phyloP scores from a whole-genome alignment of 192 early-diverging fungal species.

The Dissophora ornata region DNA sequence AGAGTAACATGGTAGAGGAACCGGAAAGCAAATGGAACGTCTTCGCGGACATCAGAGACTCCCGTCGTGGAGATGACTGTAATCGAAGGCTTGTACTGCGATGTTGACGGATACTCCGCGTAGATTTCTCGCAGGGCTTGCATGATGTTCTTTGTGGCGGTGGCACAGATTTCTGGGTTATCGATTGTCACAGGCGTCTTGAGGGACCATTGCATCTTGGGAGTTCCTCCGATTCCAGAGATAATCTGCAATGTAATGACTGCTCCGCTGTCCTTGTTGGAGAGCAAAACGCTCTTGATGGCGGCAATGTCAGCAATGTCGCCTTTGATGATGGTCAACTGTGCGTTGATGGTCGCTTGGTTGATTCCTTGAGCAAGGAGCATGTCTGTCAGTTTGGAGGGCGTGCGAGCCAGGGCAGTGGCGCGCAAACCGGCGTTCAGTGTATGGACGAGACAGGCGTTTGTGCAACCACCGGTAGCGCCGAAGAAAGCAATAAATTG shows the following conservation, averaged over 20 bases:
- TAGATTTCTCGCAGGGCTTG: slow-evolving; percentile 36
- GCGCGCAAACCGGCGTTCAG: slow-evolving; percentile 33
- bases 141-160: slow-evolving; percentile 21
- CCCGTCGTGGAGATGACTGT: slow-evolving; percentile 37
- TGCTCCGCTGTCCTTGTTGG: background rate
- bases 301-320: slow-evolving; percentile 24
- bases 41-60: slow-evolving; percentile 34
- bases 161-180: slow-evolving; percentile 36
- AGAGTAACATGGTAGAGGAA: slow-evolving; percentile 30
- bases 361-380: slow-evolving; percentile 32
- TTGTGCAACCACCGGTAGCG: slow-evolving; percentile 47
- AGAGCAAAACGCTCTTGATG: slow-evolving; percentile 34
- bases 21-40: slow-evolving; percentile 32
- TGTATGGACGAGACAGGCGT: slow-evolving; percentile 36
- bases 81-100: slow-evolving; percentile 27
- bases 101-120: slow-evolving; percentile 7
- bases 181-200: slow-evolving; percentile 27
- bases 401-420: slow-evolving; percentile 41
- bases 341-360: slow-evolving; percentile 21
- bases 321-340: slow-evolving; percentile 40
- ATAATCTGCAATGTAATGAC: slow-evolving; percentile 34
- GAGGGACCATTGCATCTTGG: slow-evolving; percentile 15
- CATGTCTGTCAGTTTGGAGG: slow-evolving; percentile 43
- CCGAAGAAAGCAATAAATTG: slow-evolving; percentile 48
- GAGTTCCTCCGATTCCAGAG: slow-evolving; percentile 42